Conservation (phyloP, 2,329 filamentous ascomycete species). For the Fusarium ambrosium region DNA sequence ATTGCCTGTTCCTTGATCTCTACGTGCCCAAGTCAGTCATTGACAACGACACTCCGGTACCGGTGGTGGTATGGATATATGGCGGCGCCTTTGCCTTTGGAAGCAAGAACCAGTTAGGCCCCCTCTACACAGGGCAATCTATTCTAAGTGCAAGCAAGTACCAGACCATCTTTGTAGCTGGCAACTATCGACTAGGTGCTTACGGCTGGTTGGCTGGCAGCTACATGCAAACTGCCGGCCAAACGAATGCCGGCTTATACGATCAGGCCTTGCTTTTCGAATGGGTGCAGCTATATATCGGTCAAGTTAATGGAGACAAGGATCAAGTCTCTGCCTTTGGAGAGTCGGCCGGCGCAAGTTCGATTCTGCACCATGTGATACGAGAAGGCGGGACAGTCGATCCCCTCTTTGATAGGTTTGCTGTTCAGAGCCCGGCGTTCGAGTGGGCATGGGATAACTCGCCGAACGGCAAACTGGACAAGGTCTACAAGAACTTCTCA, state of each 20-base stretch:
- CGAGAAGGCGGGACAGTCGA: background rate
- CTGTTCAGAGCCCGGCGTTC: conserved; percentile 23
- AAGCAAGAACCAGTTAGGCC: background rate
- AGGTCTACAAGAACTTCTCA: conserved; percentile 19
- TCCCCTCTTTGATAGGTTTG: background rate
- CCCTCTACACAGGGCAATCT: background rate
- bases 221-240: background rate
- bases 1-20: background rate
- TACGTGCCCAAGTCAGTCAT: background rate
- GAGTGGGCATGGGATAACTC: conserved; percentile 35
- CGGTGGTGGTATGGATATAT: background rate
- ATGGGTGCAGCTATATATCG: background rate
- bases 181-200: background rate
- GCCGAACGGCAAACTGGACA: conserved; percentile 18
- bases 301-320: background rate
- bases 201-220: background rate
- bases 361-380: background rate
- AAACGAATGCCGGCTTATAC: background rate
- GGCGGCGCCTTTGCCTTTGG: background rate
- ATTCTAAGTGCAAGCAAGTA: background rate
- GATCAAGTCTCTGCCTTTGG: background rate
- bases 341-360: background rate
- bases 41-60: background rate
- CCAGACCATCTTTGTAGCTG: background rate
- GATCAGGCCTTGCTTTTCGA: background rate